Evolutionary conservation across 345 rosid species (phyloP).

Genomic region (Bruguiera gymnorhiza): DNA sequence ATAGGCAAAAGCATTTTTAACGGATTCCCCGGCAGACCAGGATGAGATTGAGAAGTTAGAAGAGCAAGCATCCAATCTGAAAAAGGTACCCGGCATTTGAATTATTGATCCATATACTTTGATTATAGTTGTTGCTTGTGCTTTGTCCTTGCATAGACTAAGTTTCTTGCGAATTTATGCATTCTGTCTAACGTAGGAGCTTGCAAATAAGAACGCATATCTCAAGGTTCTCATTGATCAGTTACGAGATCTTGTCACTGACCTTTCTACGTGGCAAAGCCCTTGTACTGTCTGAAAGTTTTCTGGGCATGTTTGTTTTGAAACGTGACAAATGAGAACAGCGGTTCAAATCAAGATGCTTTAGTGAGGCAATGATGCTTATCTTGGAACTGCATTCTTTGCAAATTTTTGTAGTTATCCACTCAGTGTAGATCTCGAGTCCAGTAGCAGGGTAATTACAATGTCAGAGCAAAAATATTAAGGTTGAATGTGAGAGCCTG

Average conservation of each 20-base stretch:
- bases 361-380: slow-evolving; percentile 4
- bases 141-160: background rate
- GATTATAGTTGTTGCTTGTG: background rate
- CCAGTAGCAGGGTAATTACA: background rate
- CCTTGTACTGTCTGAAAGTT: slow-evolving; percentile 50
- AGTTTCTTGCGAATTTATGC: background rate
- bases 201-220: slow-evolving; percentile 65
- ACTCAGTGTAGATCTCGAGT: background rate
- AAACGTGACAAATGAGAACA: slow-evolving; percentile 6
- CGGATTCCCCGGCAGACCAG: slow-evolving; percentile 45
- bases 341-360: background rate
- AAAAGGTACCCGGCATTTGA: slow-evolving; percentile 46
- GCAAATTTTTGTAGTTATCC: background rate
- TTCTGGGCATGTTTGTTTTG: background rate
- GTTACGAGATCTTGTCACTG: slow-evolving; percentile 63
- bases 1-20: slow-evolving; percentile 62
- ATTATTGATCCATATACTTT: background rate
- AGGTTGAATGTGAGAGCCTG: slow-evolving; percentile 3
- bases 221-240: slow-evolving; percentile 82
- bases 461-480: background rate
- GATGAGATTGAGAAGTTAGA: slow-evolving; percentile 67
- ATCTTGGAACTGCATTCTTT: slow-evolving; percentile 2
- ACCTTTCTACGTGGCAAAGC: slow-evolving; percentile 91
- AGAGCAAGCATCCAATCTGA: slow-evolving; percentile 63
- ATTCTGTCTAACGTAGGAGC: slow-evolving; percentile 46